Evolutionary conservation across 192 early-diverging fungal species (phyloP), one percentile per base, ranked within the genome.

Genomic region (Jimgerdemannia lactiflua): DNA sequence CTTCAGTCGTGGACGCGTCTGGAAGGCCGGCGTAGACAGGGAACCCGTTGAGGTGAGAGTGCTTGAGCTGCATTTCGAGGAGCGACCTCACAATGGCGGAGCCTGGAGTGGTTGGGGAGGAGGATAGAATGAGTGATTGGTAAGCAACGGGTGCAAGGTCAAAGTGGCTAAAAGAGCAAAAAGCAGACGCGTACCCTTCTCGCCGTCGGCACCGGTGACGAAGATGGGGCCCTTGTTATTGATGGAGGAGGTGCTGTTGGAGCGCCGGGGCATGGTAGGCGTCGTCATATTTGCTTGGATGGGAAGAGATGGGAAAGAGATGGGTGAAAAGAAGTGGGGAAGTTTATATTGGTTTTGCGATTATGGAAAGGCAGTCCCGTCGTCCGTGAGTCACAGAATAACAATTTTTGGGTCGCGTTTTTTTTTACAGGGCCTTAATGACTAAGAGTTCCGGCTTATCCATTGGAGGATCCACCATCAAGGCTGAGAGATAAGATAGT

Each of bases 151-250:
- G 29, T 29, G 29, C 29, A 29, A 29, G 29, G 29, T 29, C 29
- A 29, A 29, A 29, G 29, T 29, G 29, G 29, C 29, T 29, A 29
- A 29, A n/a, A 59, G 49, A 10, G 14, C 6, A 59, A 14, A 59
- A 10, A 59, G 49, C 14, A 14, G 14, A 59, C 0, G 49, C 42
- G 74, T 67, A 20, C 81, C 81, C 74, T 83, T 83, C 29, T 79
- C 71, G 42, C 81, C 78, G 72, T 83, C 81, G 40, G 81, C 76
- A 20, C 81, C 77, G 43, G 81, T 73, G 11, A 83, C 81, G 64
- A 77, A 83, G 66, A 83, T 83, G 11, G 81, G 70, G 19, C 81
- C 81, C 68, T 82, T 78, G 19, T 75, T 77, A 64, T 71, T 63
- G 29, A 40, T 70, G n/a, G 64, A 49, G 66, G 69, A 76, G 39